Conservation (phyloP, 2,329 filamentous ascomycete species). For the Sporothrix protearum region DNA sequence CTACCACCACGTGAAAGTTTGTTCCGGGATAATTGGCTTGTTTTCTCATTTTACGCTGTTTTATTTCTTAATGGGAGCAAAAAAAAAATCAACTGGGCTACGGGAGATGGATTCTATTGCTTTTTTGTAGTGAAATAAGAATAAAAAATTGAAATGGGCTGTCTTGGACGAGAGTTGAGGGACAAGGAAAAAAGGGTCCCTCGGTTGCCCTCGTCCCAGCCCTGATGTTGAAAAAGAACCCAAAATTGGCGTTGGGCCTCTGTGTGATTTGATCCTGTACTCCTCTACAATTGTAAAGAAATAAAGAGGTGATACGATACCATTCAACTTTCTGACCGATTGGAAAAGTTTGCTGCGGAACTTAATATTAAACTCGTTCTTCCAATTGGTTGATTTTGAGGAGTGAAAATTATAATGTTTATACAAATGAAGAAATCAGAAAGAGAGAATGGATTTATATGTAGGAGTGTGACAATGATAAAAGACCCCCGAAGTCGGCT, state of each 20-base stretch:
- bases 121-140: neutral
- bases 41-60: neutral
- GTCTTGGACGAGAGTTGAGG: neutral
- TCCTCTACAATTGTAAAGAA: neutral
- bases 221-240: neutral
- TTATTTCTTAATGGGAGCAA: constrained; percentile 12
- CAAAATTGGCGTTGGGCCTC: neutral
- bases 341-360: too few relatives aligned
- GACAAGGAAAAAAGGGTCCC: neutral
- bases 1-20: neutral
- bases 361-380: too few relatives aligned
- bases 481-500: too few relatives aligned
- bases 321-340: too few relatives aligned
- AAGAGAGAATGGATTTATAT: too few relatives aligned
- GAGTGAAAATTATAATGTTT: too few relatives aligned
- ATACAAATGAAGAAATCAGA: too few relatives aligned
- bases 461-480: too few relatives aligned
- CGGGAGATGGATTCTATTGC: neutral
- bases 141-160: neutral
- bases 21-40: neutral
- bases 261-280: neutral
- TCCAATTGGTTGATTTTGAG: too few relatives aligned
- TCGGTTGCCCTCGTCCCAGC: neutral
- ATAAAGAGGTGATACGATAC: neutral
- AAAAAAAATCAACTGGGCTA: neutral